phyloP scores from a whole-genome alignment of 257 asterid species.

The Phtheirospermum japonicum region DNA sequence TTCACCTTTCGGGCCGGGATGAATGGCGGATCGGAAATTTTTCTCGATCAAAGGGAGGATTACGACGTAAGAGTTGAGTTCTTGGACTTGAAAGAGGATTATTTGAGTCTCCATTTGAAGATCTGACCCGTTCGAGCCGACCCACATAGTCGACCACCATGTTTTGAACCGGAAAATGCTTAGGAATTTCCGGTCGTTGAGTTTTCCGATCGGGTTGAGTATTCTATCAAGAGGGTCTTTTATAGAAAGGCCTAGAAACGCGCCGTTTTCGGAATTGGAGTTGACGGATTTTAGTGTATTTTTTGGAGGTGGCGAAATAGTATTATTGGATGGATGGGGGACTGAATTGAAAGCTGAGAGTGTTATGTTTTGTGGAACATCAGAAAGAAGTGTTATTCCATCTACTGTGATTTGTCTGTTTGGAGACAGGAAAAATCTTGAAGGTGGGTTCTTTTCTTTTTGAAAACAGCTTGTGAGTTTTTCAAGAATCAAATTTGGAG shows the following conservation, averaged over 20 bases:
- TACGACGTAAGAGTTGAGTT: conserved; percentile 32
- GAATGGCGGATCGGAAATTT: conserved; percentile 38
- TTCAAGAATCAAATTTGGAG: conserved; percentile 29
- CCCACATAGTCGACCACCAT: conserved; percentile 58
- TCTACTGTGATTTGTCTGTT: conserved; percentile 28
- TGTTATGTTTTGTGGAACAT: conserved; percentile 32
- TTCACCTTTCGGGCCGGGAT: conserved; percentile 34
- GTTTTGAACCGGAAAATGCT: conserved; percentile 48
- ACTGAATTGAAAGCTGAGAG: conserved; percentile 34
- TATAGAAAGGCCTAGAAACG: conserved; percentile 38
- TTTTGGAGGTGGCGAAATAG: conserved; percentile 28
- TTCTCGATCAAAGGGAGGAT: conserved; percentile 41
- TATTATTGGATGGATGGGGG: no score
- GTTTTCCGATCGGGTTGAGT: conserved; percentile 38
- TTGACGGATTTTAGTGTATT: conserved; percentile 26
- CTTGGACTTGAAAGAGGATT: conserved; percentile 35
- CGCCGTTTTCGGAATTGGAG: conserved; percentile 33
- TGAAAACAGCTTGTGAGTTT: conserved; percentile 27
- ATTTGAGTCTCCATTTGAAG: conserved; percentile 45
- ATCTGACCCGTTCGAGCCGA: conserved; percentile 38
- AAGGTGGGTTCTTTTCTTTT: conserved; percentile 18
- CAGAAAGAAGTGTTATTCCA: conserved; percentile 31
- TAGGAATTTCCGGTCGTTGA: conserved; percentile 32
- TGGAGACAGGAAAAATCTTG: conserved; percentile 31
- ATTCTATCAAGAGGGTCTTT: conserved; percentile 33